Percentiles rank a stretch among this genome's conserved stretches.
Evolutionary conservation across 2,329 filamentous ascomycete species (phyloP).

Genomic region (Nemania sp.): DNA sequence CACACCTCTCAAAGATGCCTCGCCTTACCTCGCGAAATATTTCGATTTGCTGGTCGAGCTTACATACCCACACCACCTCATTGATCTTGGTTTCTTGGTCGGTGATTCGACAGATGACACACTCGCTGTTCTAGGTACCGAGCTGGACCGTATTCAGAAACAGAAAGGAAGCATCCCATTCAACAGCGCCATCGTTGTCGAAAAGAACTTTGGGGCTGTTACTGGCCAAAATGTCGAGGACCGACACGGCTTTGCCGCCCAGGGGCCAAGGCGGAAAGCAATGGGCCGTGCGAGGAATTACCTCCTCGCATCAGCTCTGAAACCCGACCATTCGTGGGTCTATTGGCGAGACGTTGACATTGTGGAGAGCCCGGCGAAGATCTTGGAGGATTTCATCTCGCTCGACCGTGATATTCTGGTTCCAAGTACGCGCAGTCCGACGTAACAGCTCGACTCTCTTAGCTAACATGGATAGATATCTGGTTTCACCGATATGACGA

Average conservation of each 20-base stretch:
- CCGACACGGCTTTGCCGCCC: conserved; percentile 82
- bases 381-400: conserved; percentile 93
- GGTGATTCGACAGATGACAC: conserved; percentile 93
- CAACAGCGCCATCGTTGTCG: conserved; percentile 79
- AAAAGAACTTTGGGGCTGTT: conserved; percentile 85
- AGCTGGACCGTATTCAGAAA: conserved; percentile 86
- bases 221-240: conserved; percentile 81
- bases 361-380: conserved; percentile 81
- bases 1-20: conserved; percentile 89
- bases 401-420: conserved; percentile 93
- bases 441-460: background rate
- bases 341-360: conserved; percentile 99
- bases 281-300: conserved; percentile 94
- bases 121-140: conserved; percentile 79
- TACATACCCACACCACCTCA: conserved; percentile 92
- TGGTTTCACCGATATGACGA: conserved; percentile 89
- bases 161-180: conserved; percentile 81
- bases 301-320: conserved; percentile 79
- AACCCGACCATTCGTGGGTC: conserved; percentile 95
- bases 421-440: conserved; percentile 70
- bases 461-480: conserved; percentile 65
- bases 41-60: conserved; percentile 90
- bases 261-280: conserved; percentile 85
- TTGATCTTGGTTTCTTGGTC: conserved; percentile 93
- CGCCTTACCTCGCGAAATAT: conserved; percentile 80